Evolutionary conservation across 2,329 filamentous ascomycete species (phyloP).

Genomic region (Microdochium nivale): DNA sequence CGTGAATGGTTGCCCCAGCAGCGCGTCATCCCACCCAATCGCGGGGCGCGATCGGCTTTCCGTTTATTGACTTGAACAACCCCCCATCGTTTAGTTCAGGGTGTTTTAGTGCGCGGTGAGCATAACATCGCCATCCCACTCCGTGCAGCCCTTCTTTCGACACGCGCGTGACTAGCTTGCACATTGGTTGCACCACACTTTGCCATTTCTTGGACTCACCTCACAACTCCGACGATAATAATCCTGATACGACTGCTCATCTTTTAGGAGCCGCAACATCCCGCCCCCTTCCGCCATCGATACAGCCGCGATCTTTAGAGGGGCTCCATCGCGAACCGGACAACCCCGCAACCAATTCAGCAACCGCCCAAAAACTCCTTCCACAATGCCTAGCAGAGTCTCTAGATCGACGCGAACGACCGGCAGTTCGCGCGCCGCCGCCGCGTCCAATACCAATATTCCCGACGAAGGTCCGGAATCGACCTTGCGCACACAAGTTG

Average conservation of each 20-base stretch:
- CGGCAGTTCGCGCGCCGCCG: conserved; percentile 29
- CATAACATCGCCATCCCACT: neutral
- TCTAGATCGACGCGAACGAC: conserved; percentile 37
- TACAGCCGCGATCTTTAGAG: too few species aligned
- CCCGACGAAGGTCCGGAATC: conserved; percentile 65
- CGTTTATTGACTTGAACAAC: neutral
- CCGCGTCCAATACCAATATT: conserved; percentile 34
- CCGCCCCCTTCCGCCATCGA: too few species aligned
- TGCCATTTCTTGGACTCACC: neutral
- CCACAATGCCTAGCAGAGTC: conserved; percentile 40
- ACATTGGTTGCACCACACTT: neutral
- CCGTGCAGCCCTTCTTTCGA: neutral
- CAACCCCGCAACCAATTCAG: conserved; percentile 8
- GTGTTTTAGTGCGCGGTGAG: neutral
- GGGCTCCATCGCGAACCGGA: neutral
- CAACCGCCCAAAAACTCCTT: conserved; percentile 6
- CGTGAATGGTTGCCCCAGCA: neutral
- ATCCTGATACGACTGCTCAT: too few species aligned
- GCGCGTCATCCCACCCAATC: neutral
- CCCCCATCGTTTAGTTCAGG: neutral
- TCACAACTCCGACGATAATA: too few species aligned
- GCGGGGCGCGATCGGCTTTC: neutral
- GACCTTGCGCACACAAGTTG: conserved; percentile 65
- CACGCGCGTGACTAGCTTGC: neutral
- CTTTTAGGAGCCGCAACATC: too few species aligned